Evolutionary conservation across 2,329 filamentous ascomycete genomes (phyloP).

Genomic region (Fusarium citri): DNA sequence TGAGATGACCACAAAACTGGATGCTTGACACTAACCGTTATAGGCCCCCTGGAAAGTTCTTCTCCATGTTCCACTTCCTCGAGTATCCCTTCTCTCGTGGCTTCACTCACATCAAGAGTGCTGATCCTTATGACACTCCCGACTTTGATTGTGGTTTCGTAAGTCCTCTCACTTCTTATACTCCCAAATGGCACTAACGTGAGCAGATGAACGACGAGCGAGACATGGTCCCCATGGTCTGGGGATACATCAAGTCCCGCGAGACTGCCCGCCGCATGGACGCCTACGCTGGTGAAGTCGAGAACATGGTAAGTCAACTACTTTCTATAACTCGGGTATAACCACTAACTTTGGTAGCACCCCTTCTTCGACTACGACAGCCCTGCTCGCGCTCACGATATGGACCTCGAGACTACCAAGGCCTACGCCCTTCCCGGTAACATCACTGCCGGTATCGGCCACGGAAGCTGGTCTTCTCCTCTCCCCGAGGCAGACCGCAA

Average conservation of each 20-base stretch:
- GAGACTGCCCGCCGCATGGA: constrained; percentile 84
- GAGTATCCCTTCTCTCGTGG: constrained; percentile 83
- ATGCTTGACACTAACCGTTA: constrained; percentile 38
- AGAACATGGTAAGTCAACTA: constrained; percentile 56
- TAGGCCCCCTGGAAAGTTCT: constrained; percentile 82
- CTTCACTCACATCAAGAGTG: constrained; percentile 75
- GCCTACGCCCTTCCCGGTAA: constrained; percentile 80
- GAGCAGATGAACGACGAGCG: constrained; percentile 79
- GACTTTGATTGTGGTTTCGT: constrained; percentile 82
- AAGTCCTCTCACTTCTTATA: not conserved
- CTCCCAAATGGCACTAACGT: accelerated
- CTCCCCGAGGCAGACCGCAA: constrained; percentile 65
- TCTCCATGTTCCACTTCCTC: constrained; percentile 86
- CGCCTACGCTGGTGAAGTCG: constrained; percentile 80
- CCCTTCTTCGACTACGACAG: constrained; percentile 79
- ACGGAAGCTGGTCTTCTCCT: constrained; percentile 76
- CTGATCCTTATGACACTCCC: constrained; percentile 77
- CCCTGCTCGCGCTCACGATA: constrained; percentile 75
- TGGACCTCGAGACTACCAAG: constrained; percentile 81
- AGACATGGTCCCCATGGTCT: constrained; percentile 87
- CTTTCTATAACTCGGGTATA: constrained; percentile 18
- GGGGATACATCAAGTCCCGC: constrained; percentile 85
- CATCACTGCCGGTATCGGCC: constrained; percentile 76
- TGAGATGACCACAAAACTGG: accelerated
- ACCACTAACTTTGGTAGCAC: constrained; percentile 55